These are phyloP conservation scores for Daedaleopsis nitida DNA, from an alignment of 768 basidiomycete genomes.

Conservation along the genomic window DNA sequence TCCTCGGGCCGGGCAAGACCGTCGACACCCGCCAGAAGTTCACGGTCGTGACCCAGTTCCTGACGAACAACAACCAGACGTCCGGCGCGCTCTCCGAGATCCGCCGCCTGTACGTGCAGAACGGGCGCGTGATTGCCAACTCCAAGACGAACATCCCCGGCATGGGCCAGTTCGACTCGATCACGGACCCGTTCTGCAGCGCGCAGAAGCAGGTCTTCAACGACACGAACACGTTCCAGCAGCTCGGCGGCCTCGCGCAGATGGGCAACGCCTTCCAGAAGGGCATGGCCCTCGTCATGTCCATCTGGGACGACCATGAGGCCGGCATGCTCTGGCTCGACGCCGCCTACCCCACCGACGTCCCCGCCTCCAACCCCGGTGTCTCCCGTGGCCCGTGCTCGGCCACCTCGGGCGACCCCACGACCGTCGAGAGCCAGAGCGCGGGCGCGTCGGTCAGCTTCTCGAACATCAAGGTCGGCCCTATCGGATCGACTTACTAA, in stretches of 20 bases:
- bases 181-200: conserved; percentile 51
- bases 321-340: conserved; percentile 36
- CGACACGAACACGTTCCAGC: conserved; percentile 44
- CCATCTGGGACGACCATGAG: conserved; percentile 42
- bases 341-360: conserved; percentile 29
- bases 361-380: conserved; percentile 39
- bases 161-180: conserved; percentile 44
- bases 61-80: conserved; percentile 46
- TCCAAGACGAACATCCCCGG: conserved; percentile 48
- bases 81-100: conserved; percentile 53
- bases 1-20: conserved; percentile 49
- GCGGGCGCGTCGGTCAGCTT: conserved; percentile 48
- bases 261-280: conserved; percentile 37
- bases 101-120: conserved; percentile 57
- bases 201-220: conserved; percentile 48
- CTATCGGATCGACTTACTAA: conserved; percentile 46
- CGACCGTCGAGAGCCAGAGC: conserved; percentile 40
- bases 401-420: conserved; percentile 47
- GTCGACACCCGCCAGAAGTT: conserved; percentile 54
- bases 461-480: conserved; percentile 58
- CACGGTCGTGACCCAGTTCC: conserved; percentile 63
- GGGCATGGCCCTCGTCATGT: conserved; percentile 44
- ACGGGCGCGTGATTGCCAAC: conserved; percentile 55
- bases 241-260: conserved; percentile 42
- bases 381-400: conserved; percentile 53